Base-by-base conservation (phyloP, 768 basidiomycete species). In the Chlorophyllum brunneum region DNA sequence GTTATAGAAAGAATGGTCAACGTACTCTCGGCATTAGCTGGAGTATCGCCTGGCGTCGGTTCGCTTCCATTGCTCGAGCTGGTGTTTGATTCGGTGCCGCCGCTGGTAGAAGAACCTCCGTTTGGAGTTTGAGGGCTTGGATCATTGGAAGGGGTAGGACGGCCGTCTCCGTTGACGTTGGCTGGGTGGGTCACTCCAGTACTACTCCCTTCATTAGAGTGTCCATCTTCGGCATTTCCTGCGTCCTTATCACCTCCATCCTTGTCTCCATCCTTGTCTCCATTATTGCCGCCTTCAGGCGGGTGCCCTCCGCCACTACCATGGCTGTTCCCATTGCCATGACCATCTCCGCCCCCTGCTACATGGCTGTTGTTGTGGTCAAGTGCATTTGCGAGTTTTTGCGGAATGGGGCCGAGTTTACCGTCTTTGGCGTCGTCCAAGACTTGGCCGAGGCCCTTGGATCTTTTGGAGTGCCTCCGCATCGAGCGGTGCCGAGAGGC, bases 401-500 rank as follows among this genome's bases (percentile, higher is more conserved):
- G 11, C 2, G 26, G 11, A 18, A 18, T 41, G 4, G 16, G 1
- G 16, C 39, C 39, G 23, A 22, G 15, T 23, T 41, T 27, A 23
- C 13, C 22, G 23, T 26, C 22, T 24, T 26, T 24, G 22, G 20
- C 22, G 4, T 20, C 33, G 20, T 23, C 11, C 16, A 47, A 24
- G 20, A 42, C 1, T 11, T 42, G 20, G 10, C 11, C 5, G 36
- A 37, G 13, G 36, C 5, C 13, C 5, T 37, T 16, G 39, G 51
- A 13, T 18, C 51, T 51, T 34, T 20, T 36, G 16, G 41, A 34
- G 34, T 31, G 51, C 51, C 42, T 52, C 40, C 22, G 40, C 31
- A 42, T n/a, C 20, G 34, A 24, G 15, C 30, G 22, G 20, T 31
- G 44, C 16, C 26, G 16, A 11, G 13, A 22, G 29, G 23, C 16